Conservation (phyloP, 768 basidiomycete genomes). For the Collybia nuda region DNA sequence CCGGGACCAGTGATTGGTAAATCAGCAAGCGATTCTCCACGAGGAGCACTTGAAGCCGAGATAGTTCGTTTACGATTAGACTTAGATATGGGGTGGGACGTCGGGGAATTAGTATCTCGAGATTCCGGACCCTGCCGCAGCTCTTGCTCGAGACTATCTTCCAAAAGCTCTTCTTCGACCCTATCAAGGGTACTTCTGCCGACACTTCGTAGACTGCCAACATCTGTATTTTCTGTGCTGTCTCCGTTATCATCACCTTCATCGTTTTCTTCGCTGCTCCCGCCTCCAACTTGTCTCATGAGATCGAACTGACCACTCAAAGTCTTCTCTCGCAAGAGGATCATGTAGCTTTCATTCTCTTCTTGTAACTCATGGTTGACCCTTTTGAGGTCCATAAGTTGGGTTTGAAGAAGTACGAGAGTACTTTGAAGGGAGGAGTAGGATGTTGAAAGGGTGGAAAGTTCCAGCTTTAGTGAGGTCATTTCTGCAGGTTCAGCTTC, state of each 20-base stretch:
- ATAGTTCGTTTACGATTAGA: slow-evolving; percentile 48
- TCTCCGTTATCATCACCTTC: slow-evolving; percentile 42
- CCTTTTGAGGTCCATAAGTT: slow-evolving; percentile 83
- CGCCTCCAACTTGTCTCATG: slow-evolving; percentile 62
- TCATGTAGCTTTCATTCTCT: slow-evolving; percentile 97
- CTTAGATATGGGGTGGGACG: slow-evolving; percentile 40
- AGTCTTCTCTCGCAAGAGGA: slow-evolving; percentile 88
- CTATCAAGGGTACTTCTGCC: slow-evolving; percentile 60
- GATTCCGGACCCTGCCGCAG: slow-evolving; percentile 36
- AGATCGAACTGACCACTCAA: slow-evolving; percentile 86
- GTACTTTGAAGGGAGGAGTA: slow-evolving; percentile 83
- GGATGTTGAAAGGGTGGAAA: slow-evolving; percentile 85
- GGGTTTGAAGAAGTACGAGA: slow-evolving; percentile 78
- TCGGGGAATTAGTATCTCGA: slow-evolving; percentile 33
- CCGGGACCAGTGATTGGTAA: slow-evolving; percentile 88
- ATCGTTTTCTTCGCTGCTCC: slow-evolving; percentile 29
- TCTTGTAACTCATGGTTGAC: slow-evolving; percentile 89
- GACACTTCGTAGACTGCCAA: slow-evolving; percentile 55
- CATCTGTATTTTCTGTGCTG: slow-evolving; percentile 42
- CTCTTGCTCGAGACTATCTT: slow-evolving; percentile 37
- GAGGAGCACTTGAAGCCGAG: slow-evolving; percentile 52
- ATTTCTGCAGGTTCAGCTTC: slow-evolving; percentile 85
- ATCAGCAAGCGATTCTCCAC: slow-evolving; percentile 83
- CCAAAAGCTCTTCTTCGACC: slow-evolving; percentile 58
- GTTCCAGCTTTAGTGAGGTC: slow-evolving; percentile 78